A percentile compares a stretch with the other conserved stretches of the same genome.
Evolutionary conservation across 495 filamentous ascomycete species (phyloP).

Genomic region (Penicilliopsis zonata): DNA sequence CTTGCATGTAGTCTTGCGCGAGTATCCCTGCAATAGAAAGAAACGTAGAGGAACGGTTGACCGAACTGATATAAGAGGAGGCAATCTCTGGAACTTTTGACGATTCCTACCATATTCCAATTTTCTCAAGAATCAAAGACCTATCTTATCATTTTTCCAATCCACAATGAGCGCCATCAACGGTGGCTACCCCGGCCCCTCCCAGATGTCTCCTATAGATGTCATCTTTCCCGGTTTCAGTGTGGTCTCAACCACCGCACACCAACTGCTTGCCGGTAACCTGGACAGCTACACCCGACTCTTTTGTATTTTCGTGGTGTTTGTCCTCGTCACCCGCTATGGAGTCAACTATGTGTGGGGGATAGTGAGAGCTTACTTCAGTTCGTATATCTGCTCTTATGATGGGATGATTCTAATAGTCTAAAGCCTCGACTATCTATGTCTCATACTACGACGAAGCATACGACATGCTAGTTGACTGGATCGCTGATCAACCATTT

Average conservation of each 20-base stretch:
- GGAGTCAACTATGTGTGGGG: constrained; percentile 10
- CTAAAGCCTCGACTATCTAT: constrained; percentile 15
- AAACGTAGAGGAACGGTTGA: too few species aligned
- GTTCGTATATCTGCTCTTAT: constrained; percentile 10
- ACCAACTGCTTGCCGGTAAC: constrained; percentile 12
- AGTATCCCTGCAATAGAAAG: too few species aligned
- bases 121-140: too few species aligned
- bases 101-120: too few species aligned
- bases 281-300: constrained; percentile 11
- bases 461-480: constrained; percentile 20
- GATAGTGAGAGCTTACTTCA: constrained; percentile 16
- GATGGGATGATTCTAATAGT: constrained; percentile 9
- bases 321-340: constrained; percentile 16
- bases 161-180: too few species aligned
- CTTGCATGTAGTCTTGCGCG: too few species aligned
- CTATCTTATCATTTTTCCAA: too few species aligned
- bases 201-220: constrained; percentile 17
- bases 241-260: constrained; percentile 8
- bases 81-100: too few species aligned
- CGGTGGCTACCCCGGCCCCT: too few species aligned
- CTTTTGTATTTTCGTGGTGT: constrained; percentile 10
- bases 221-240: constrained; percentile 13
- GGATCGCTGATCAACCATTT: constrained; percentile 13
- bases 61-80: too few species aligned
- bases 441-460: constrained; percentile 14